A percentile compares a stretch with the other conserved stretches of the same genome.
Conservation (phyloP, 257 asterid genomes). For the Gynochthodes officinalis region DNA sequence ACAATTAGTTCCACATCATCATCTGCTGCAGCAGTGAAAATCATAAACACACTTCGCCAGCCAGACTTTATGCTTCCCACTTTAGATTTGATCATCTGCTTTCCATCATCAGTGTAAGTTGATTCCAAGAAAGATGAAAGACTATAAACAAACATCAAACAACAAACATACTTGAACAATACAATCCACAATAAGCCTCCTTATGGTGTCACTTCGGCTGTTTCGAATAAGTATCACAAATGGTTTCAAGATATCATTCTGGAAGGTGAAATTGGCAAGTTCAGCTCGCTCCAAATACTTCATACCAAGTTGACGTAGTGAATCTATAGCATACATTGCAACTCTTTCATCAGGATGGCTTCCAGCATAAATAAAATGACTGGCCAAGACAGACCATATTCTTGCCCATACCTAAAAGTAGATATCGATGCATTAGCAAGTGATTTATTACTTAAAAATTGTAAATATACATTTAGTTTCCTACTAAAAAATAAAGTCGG, state of each 20-base stretch:
- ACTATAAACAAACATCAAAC: conserved; percentile 17
- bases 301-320: conserved; percentile 94
- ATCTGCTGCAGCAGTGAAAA: conserved; percentile 98
- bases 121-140: conserved; percentile 18
- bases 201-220: conserved; percentile 82
- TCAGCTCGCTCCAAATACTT: conserved; percentile 98
- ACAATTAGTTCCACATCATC: conserved; percentile 86
- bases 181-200: conserved; percentile 97
- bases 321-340: conserved; percentile 99
- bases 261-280: conserved; percentile 98
- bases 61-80: conserved; percentile 98
- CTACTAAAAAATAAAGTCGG: background rate
- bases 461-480: background rate
- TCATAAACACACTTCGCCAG: conserved; percentile 99
- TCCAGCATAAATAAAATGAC: conserved; percentile 96
- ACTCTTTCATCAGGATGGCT: conserved; percentile 99
- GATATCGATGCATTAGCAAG: conserved; percentile 8
- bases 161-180: conserved; percentile 80
- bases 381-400: conserved; percentile 97
- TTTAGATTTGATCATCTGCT: conserved; percentile 97
- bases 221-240: conserved; percentile 92
- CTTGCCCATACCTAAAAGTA: conserved; percentile 93
- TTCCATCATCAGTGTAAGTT: conserved; percentile 32
- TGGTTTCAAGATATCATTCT: conserved; percentile 95
- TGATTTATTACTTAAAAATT: background rate